Base-by-base conservation (phyloP, 345 rosid genomes). In the Alliaria petiolata region DNA sequence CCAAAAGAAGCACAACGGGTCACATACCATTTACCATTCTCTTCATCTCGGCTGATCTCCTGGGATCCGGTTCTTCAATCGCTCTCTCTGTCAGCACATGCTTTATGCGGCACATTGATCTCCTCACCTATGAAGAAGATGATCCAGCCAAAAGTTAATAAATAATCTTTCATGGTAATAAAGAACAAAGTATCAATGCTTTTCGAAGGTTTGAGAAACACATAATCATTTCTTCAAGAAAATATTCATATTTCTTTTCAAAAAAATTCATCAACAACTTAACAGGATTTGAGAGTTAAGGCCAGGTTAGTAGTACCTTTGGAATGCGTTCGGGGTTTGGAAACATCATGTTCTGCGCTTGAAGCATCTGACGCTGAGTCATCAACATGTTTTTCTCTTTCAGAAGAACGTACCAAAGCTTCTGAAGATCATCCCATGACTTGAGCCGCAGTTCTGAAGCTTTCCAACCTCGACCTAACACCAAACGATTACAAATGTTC, bases 351-450 rank as follows among this genome's bases (percentile, higher is more conserved):
- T 85, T 95, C 73, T 91, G 89, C 0, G 98, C 79, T 68, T 91
- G 88, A 81, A 95, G 97, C 99, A 91, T 85, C 84, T 95, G 97
- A 17, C 89, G 88, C 66, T 95, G 99, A 71, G 93, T 88, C 96
- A 89, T 89, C 82, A 95, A 77, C 99, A 91, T 88, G 83, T 95
- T 95, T 67, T 89, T 95, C 89, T 95, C 98, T 76, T 95, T 91
- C 8, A 95, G 74, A 22, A 95, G 77, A 75, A 95, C 97, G 62
- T 79, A 87, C 98, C 99, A 92, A 14, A 92, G 86, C 81, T 88
- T 95, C 25, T 88, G 86, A 72, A 95, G 97, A 81, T 92, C 90
- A 5, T 86, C 95, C 98, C 98, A 95, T 3, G 96, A 86, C 83
- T 89, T 95, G 39, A 95, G 79, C 3, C 97, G 92, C 81, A 95